A percentile compares a stretch with the other conserved stretches of the same genome.
Evolutionary conservation across 441 rosid genomes (phyloP).

Genomic region (Theobroma grandiflorum): DNA sequence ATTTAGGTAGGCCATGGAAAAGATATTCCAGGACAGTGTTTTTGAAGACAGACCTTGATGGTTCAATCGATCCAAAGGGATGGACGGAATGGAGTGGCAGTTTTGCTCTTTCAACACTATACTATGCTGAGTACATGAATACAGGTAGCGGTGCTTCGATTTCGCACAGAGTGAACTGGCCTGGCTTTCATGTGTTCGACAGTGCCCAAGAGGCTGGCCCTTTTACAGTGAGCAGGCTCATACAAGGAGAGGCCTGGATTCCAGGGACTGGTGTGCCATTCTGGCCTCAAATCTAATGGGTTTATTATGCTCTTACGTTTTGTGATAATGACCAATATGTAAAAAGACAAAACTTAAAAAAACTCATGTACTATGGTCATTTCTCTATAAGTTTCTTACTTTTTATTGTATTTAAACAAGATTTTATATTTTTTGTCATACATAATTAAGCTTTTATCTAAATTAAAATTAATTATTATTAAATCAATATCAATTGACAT

Average conservation of each 20-base stretch:
- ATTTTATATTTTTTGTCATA: too few relatives aligned
- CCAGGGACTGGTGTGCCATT: constrained; percentile 62
- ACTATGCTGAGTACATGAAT: constrained; percentile 69
- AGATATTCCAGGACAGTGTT: constrained; percentile 64
- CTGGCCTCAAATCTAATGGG: constrained; percentile 28
- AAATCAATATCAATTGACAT: too few relatives aligned
- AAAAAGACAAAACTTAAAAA: too few relatives aligned
- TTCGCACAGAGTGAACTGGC: constrained; percentile 55
- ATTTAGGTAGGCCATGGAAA: constrained; percentile 76
- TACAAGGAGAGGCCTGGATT: constrained; percentile 72
- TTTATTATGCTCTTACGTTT: neutral
- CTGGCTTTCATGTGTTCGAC: constrained; percentile 64
- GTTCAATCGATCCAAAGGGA: constrained; percentile 60
- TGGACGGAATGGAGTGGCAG: constrained; percentile 68
- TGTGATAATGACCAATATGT: neutral
- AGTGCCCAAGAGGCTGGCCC: constrained; percentile 48
- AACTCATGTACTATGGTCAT: too few relatives aligned
- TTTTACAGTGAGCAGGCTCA: constrained; percentile 45
- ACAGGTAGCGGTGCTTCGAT: constrained; percentile 52
- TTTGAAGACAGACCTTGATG: constrained; percentile 61
- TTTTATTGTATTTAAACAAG: too few relatives aligned
- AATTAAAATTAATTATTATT: too few relatives aligned
- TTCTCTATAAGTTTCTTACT: too few relatives aligned
- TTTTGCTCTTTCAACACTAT: constrained; percentile 61
- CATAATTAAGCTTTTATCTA: too few relatives aligned